phyloP scores from a whole-genome alignment of 1,284 basidiomycete species.

The Malassezia globosa region DNA sequence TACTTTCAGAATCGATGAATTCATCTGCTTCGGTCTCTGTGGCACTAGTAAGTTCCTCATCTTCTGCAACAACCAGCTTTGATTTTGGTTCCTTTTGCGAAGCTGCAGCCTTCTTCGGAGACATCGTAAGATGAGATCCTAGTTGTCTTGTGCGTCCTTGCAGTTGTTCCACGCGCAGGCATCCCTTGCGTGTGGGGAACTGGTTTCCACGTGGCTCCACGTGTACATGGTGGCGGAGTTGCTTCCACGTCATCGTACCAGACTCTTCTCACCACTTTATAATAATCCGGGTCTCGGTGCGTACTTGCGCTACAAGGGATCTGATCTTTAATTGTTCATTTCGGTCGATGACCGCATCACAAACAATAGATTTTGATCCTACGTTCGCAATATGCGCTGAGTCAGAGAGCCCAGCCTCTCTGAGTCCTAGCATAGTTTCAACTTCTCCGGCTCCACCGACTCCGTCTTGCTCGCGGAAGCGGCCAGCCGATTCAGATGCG shows the following conservation, averaged over 20 bases:
- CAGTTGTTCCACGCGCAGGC: neutral
- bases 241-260: conserved; percentile 1
- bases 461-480: neutral
- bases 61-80: conserved; percentile 11
- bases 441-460: conserved; percentile 1
- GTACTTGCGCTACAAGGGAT: neutral
- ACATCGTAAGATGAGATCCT: too few species aligned
- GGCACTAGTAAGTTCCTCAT: conserved; percentile 3
- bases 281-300: neutral
- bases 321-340: too few species aligned
- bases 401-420: neutral
- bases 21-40: conserved; percentile 5
- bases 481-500: neutral
- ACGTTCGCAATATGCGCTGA: conserved; percentile 9
- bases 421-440: conserved; percentile 1
- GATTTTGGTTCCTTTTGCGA: neutral
- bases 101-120: neutral
- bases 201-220: conserved; percentile 11
- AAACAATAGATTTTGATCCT: conserved; percentile 11
- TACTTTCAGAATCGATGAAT: conserved; percentile 6
- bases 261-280: neutral
- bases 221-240: neutral
- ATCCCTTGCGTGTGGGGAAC: conserved; percentile 3
- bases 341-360: neutral
- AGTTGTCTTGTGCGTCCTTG: too few species aligned